These are phyloP conservation scores for Starmera caribaea DNA, from an alignment of 805 yeast genomes.

Conservation along the genomic window DNA sequence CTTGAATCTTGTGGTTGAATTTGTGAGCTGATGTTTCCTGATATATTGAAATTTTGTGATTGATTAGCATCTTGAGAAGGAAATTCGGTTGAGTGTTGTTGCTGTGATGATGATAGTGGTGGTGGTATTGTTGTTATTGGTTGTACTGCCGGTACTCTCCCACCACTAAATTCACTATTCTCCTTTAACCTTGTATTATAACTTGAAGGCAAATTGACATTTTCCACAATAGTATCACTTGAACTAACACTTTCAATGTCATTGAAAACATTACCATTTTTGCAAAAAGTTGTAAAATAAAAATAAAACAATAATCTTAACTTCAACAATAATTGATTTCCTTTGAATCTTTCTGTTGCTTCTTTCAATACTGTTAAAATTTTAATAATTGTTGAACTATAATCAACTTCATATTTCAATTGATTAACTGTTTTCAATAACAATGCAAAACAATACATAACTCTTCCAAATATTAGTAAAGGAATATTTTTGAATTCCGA, in stretches of 20 bases:
- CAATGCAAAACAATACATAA: constrained; percentile 19
- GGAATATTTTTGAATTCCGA: constrained; percentile 12
- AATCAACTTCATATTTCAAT: constrained; percentile 12
- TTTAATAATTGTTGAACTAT: constrained; percentile 4
- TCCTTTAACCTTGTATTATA: neutral
- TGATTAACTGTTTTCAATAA: constrained; percentile 14
- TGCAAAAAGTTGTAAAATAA: constrained; percentile 18
- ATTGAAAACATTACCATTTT: constrained; percentile 16
- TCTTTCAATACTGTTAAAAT: constrained; percentile 8
- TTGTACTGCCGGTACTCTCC: neutral
- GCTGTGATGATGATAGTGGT: neutral
- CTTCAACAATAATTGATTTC: constrained; percentile 14
- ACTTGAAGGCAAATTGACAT: neutral
- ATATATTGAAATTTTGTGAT: neutral
- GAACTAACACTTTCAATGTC: constrained; percentile 9
- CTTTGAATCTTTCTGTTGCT: constrained; percentile 8
- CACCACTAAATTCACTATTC: too few species aligned
- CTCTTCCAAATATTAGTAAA: constrained; percentile 15
- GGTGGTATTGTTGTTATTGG: neutral
- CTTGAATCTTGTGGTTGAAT: too few species aligned
- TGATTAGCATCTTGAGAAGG: neutral
- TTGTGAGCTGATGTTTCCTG: too few species aligned
- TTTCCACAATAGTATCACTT: constrained; percentile 5
- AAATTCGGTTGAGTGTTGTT: neutral
- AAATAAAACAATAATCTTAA: constrained; percentile 16